Conservation (phyloP, 2,329 filamentous ascomycete genomes). For the Phaeosphaeria sp. region DNA sequence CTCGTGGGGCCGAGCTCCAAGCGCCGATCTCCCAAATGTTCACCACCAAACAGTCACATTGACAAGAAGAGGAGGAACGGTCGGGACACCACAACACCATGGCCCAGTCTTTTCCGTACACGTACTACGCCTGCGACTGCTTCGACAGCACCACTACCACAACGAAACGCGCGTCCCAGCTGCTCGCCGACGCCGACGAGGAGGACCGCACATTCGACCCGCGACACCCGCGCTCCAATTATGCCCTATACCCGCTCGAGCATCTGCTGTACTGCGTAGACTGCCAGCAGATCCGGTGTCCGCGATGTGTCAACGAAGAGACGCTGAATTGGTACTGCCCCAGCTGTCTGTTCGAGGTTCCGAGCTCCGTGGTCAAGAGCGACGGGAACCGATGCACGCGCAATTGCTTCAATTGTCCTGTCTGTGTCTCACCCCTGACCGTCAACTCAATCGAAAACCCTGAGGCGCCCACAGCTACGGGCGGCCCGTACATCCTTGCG, state of each 20-base stretch:
- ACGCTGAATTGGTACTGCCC: constrained; percentile 96
- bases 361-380: constrained; percentile 87
- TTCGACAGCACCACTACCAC: constrained; percentile 54
- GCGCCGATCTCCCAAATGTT: background rate
- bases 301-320: constrained; percentile 89
- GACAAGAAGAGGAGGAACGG: constrained; percentile 5
- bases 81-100: constrained; percentile 40
- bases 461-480: constrained; percentile 24
- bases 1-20: background rate
- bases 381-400: constrained; percentile 95
- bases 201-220: constrained; percentile 87
- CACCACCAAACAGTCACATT: constrained; percentile 9
- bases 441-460: constrained; percentile 72
- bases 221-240: constrained; percentile 81
- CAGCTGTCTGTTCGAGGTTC: constrained; percentile 93
- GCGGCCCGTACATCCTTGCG: constrained; percentile 75
- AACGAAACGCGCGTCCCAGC: constrained; percentile 43
- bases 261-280: constrained; percentile 96
- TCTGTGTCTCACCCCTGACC: constrained; percentile 81
- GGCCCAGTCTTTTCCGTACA: constrained; percentile 67
- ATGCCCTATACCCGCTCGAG: constrained; percentile 90
- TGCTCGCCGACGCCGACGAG: constrained; percentile 61
- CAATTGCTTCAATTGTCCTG: constrained; percentile 94
- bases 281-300: constrained; percentile 94
- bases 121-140: constrained; percentile 70